phyloP scores from a whole-genome alignment of 257 asterid species.

The Capsicum baccatum region DNA sequence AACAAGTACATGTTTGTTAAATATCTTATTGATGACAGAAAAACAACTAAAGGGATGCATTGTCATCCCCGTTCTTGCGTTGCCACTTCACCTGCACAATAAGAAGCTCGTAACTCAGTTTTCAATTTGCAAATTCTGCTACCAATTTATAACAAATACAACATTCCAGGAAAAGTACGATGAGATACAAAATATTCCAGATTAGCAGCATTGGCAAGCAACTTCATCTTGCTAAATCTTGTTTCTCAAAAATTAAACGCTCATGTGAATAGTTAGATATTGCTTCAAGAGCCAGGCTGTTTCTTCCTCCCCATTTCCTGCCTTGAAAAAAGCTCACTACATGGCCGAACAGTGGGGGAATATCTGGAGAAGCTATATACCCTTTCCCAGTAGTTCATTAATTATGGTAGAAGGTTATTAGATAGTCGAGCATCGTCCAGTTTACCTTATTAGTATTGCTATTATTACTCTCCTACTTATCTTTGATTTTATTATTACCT shows the following conservation, averaged over 20 bases:
- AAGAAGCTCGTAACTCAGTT: background rate
- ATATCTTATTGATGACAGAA: slow-evolving; percentile 22
- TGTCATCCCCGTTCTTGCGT: background rate
- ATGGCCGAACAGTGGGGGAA: background rate
- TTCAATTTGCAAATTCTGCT: background rate
- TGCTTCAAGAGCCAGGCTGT: background rate
- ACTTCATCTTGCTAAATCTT: background rate
- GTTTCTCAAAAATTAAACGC: background rate
- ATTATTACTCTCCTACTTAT: background rate
- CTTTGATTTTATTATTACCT: background rate
- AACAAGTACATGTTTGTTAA: slow-evolving; percentile 11
- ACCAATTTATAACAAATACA: background rate
- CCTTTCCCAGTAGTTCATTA: background rate
- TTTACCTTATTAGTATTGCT: background rate
- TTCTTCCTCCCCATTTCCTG: background rate
- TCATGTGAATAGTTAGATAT: background rate
- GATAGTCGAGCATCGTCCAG: background rate
- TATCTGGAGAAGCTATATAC: background rate
- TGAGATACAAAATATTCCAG: background rate
- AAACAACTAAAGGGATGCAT: too few species aligned
- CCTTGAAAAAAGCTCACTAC: background rate
- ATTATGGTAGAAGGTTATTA: background rate
- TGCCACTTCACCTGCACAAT: slow-evolving; percentile 22
- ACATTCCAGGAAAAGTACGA: background rate
- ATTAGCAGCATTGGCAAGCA: background rate